Evolutionary conservation across 345 rosid genomes (phyloP), one percentile per base, ranked within the genome.

Genomic region (Eucalyptus marginata): DNA sequence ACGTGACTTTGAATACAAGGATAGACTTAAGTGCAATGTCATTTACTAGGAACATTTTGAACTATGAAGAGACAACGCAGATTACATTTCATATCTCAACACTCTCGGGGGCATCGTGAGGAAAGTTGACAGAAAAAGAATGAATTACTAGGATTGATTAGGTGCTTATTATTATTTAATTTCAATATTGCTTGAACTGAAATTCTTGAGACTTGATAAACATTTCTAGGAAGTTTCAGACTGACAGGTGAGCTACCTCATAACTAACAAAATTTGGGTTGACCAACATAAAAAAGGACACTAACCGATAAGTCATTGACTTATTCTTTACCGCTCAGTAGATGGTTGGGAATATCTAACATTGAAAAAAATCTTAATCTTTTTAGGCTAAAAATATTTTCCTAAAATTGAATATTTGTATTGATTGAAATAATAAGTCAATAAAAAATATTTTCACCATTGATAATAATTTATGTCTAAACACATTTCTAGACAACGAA

Each of bases 401-500:
- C 5, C 10, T 18, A 71, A 9, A 29, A 18, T 71, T 10, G 8
- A 71, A 5, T 2, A 2, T 33, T 10, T 12, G 4, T 40, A 71
- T 36, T 12, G 13, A 10, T 36, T 71, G 27, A 71, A 71, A 71
- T 36, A 36, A 18, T 10, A 36, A 36, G 8, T 6, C 13, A 71
- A 71, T 36, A 2, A 5, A 68, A 68, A 18, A 68, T 8, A 9
- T 33, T 68, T 68, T 33, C 25, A 68, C 5, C 3, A 33, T 31
- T 17, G 2, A 33, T 10, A 17, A 68, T 4, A 68, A 33, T 33
- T 33, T 68, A 68, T 68, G 4, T 68, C 13, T 8, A 68, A 33
- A 9, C 22, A 33, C 5, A 33, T 68, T 68, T 10, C 0, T 68
- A 20, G 44, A 33, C 2, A 0, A 33, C 0, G 1, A 0, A 16